These are phyloP conservation scores for Mortierella sp. DNA, from an alignment of 371 early-diverging fungal species.

Conservation along the genomic window DNA sequence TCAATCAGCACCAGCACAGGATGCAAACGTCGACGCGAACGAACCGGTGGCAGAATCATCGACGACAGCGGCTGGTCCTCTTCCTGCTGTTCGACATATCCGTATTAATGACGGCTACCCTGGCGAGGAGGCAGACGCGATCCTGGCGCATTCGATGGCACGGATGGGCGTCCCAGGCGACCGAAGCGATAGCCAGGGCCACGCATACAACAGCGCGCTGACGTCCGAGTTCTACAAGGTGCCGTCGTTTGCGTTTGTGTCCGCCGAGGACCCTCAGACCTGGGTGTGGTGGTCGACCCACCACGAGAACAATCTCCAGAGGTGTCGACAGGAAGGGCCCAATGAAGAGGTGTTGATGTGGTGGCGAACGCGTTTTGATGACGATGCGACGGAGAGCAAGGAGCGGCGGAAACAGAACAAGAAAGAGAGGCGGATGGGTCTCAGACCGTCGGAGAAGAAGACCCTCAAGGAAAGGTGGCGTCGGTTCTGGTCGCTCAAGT, in stretches of 20 bases:
- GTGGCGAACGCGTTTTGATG: conserved; percentile 38
- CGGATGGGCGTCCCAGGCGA: neutral
- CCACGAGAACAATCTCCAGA: conserved; percentile 33
- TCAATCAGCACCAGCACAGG: neutral
- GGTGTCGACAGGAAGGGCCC: conserved; percentile 34
- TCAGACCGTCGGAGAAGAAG: neutral
- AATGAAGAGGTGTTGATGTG: conserved; percentile 45
- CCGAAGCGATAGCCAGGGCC: neutral
- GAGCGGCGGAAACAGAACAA: conserved; percentile 7
- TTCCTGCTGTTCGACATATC: conserved; percentile 34
- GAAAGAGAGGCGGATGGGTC: neutral
- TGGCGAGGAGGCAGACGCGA: conserved; percentile 25
- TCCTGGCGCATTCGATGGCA: conserved; percentile 19
- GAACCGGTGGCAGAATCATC: neutral
- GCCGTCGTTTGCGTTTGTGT: conserved; percentile 42
- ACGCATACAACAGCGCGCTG: conserved; percentile 26
- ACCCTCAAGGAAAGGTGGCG: conserved; percentile 4
- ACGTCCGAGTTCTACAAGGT: conserved; percentile 35
- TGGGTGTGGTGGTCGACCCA: conserved; percentile 54
- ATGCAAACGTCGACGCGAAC: neutral
- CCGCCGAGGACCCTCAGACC: conserved; percentile 50
- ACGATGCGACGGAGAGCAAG: conserved; percentile 18
- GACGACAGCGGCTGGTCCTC: neutral
- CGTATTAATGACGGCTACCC: conserved; percentile 41
- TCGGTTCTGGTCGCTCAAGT: neutral